Evolutionary conservation across 225 moss, liverwort and hornwort species (phyloP).

Genomic region (Pseudisothecium myosuroides): DNA sequence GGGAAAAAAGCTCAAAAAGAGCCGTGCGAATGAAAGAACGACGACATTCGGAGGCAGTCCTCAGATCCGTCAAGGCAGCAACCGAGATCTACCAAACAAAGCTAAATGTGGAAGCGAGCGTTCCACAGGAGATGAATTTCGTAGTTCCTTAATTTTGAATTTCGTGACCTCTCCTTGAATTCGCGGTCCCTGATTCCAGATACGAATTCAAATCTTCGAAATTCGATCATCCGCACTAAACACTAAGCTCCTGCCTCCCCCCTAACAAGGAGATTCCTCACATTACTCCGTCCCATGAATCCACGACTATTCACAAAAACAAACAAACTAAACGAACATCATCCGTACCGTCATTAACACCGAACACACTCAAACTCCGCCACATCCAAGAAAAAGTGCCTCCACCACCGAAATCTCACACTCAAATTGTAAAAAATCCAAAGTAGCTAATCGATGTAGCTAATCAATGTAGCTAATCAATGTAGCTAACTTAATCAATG

Average conservation of each 20-base stretch:
- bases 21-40: background rate
- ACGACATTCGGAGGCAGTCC: background rate
- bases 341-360: background rate
- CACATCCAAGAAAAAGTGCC: background rate
- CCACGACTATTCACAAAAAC: background rate
- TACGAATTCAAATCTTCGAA: background rate
- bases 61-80: background rate
- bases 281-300: background rate
- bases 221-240: background rate
- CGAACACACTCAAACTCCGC: background rate
- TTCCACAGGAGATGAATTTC: background rate
- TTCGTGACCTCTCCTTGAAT: background rate
- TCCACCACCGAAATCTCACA: background rate
- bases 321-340: background rate
- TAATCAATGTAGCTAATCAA: background rate
- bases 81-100: slow-evolving; percentile 2
- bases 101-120: background rate
- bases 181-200: background rate
- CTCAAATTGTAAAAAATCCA: no score
- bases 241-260: background rate
- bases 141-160: background rate
- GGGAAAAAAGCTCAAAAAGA: background rate
- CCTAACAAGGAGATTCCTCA: background rate
- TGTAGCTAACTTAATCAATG: background rate
- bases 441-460: background rate